These are phyloP conservation scores for Pestalotiopsis sp. DNA, from an alignment of 2,329 filamentous ascomycete species.

Conservation along the genomic window DNA sequence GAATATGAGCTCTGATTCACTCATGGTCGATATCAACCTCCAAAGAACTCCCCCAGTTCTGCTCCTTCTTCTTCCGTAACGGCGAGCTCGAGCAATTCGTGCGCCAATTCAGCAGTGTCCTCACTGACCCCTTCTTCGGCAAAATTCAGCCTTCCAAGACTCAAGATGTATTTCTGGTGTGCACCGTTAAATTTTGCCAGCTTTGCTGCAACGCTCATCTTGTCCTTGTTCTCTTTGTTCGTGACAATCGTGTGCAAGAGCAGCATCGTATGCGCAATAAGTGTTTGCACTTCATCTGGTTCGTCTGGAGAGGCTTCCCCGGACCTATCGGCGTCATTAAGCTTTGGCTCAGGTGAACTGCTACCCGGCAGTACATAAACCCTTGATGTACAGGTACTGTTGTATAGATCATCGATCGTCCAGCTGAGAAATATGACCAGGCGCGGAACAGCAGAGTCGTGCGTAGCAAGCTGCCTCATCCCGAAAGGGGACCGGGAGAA, in stretches of 20 bases:
- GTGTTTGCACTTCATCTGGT: slow-evolving; percentile 40
- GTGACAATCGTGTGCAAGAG: slow-evolving; percentile 58
- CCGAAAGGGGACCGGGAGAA: slow-evolving; percentile 68
- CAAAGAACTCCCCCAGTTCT: slow-evolving; percentile 41
- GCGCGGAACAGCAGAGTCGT: slow-evolving; percentile 72
- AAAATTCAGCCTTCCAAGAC: slow-evolving; percentile 83
- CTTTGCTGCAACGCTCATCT: slow-evolving; percentile 70
- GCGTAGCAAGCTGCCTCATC: slow-evolving; percentile 65
- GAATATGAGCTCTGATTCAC: no score
- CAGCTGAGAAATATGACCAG: slow-evolving; percentile 66
- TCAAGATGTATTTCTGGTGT: slow-evolving; percentile 80
- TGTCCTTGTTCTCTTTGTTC: slow-evolving; percentile 44
- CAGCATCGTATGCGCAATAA: slow-evolving; percentile 51
- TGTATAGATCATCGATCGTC: slow-evolving; percentile 76
- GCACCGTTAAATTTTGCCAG: slow-evolving; percentile 71
- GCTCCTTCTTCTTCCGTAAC: slow-evolving; percentile 74
- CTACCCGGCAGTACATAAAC: slow-evolving; percentile 21
- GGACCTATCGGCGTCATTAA: slow-evolving; percentile 14
- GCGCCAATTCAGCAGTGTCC: slow-evolving; percentile 79
- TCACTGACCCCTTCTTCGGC: slow-evolving; percentile 77
- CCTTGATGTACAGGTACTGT: slow-evolving; percentile 47
- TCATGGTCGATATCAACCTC: slow-evolving; percentile 20
- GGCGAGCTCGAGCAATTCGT: slow-evolving; percentile 77
- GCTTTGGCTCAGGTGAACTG: slow-evolving; percentile 4
- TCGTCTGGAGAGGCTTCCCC: background rate